A percentile compares a stretch with the other conserved stretches of the same genome.
These are phyloP conservation scores for Rhizopogon salebrosus DNA, from an alignment of 768 basidiomycete genomes.

Conservation along the genomic window DNA sequence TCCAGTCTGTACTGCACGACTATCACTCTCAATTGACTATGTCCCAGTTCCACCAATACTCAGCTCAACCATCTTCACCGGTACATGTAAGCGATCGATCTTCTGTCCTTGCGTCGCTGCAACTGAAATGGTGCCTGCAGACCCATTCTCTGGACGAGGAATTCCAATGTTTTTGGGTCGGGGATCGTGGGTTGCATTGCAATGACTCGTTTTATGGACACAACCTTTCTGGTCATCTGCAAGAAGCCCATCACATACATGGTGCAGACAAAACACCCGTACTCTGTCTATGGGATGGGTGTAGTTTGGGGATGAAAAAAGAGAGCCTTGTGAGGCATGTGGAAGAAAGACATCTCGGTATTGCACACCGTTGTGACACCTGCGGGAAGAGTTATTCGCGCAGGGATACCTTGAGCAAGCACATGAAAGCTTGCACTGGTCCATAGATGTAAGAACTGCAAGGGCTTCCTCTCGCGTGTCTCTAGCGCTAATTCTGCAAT, in stretches of 20 bases:
- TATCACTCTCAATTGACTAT: too few species aligned
- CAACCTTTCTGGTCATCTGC: background rate
- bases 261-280: background rate
- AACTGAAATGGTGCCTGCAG: background rate
- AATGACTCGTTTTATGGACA: background rate
- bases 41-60: too few species aligned
- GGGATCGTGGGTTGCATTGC: background rate
- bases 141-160: background rate
- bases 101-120: background rate
- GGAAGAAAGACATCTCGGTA: slow-evolving; percentile 18
- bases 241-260: background rate
- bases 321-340: slow-evolving; percentile 12
- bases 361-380: slow-evolving; percentile 14
- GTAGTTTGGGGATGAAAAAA: background rate
- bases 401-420: slow-evolving; percentile 13
- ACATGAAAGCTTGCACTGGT: slow-evolving; percentile 9
- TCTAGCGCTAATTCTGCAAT: background rate
- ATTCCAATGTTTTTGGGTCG: background rate
- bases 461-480: background rate
- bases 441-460: background rate
- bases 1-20: too few species aligned
- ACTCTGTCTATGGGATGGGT: background rate
- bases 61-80: background rate
- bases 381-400: slow-evolving; percentile 14
- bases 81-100: background rate